Evolutionary conservation across 257 asterid genomes (phyloP), one percentile per base, ranked within the genome.

Genomic region (Nemophila menziesii): DNA sequence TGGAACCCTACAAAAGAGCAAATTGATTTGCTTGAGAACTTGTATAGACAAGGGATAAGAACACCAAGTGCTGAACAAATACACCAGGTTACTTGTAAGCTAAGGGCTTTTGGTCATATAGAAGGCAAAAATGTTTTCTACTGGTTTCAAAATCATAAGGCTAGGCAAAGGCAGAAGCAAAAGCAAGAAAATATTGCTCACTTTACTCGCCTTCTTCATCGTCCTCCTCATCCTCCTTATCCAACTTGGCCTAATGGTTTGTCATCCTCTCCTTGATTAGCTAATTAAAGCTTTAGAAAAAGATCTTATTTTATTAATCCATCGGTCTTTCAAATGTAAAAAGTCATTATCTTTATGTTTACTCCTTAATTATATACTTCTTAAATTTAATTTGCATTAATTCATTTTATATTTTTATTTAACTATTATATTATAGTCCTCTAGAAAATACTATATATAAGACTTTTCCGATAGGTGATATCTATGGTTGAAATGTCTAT

Each of bases 1-100:
- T 86, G 96, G 96, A 81, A 71, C 50, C 96, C 93, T 0, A 82
- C 96, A 0, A 86, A 86, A 46, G 96, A 86, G 57, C 94, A 86
- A 56, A 86, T 86, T 44, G 73, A 57, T 52, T 57, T 77, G 68
- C 92, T 82, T n/a, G 94, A 86, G 58, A 58, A 65, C 21, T 43
- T 82, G 23, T 86, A 82, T 58, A 74, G 23, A 42, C 82, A 79
- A 61, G 94, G 96, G 1, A 43, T 86, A 45, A 64, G 92, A 39
- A 86, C 96, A 4, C 96, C 96, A 3, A 77, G 56, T 40, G 92
- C 94, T 2, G 85, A 86, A 2, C 87, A 86, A 52, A 86, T 86
- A 20, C 90, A 86, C 23, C 80, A 74, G 58, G 82, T 86, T 5
- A 79, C 93, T 5, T 24, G 22, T 5, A 50, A 79, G 58, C 67